These are phyloP conservation scores for Mycena epipterygia DNA, from an alignment of 768 basidiomycete species.

Conservation along the genomic window DNA sequence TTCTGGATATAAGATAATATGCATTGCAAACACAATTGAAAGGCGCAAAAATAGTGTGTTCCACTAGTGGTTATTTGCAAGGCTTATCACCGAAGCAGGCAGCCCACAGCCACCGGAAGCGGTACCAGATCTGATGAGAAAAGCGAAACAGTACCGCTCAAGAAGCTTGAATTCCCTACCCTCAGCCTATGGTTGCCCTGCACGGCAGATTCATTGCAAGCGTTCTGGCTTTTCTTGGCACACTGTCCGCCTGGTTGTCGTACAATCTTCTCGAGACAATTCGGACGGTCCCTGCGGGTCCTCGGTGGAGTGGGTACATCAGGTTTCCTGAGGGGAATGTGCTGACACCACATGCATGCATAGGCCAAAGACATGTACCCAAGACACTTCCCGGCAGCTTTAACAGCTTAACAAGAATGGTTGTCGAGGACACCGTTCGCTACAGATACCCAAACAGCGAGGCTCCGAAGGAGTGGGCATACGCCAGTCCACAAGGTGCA, in stretches of 20 bases:
- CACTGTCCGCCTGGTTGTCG: background rate
- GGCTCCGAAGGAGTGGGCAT: background rate
- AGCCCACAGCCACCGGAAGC: too few species aligned
- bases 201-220: conserved; percentile 4
- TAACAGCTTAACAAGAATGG: background rate
- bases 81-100: too few species aligned
- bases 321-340: background rate
- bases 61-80: too few species aligned
- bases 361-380: background rate
- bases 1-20: too few species aligned
- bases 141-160: background rate
- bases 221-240: background rate
- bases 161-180: background rate
- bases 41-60: too few species aligned
- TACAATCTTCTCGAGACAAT: background rate
- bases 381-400: background rate
- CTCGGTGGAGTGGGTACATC: background rate
- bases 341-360: background rate
- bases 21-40: too few species aligned
- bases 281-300: background rate
- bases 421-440: conserved; percentile 12
- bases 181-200: background rate
- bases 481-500: background rate
- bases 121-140: background rate
- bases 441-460: background rate